Base-by-base conservation (phyloP, 2,329 filamentous ascomycete species). In the Triangularia setosa region DNA sequence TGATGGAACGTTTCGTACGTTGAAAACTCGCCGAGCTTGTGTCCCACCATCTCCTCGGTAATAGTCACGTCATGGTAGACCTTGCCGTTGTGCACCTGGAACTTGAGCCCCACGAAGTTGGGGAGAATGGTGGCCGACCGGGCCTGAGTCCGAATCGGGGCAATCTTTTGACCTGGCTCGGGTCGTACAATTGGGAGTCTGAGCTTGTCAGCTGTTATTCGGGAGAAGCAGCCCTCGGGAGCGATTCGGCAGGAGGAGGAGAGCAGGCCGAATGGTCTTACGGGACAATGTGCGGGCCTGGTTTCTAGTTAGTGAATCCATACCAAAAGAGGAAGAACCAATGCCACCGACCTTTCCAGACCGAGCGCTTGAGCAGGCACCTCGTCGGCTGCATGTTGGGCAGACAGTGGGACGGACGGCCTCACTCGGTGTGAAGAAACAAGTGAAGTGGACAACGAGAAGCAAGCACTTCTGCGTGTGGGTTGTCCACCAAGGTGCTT, bases 21-120 rank as follows among this genome's bases (percentile, higher is more conserved):
- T 67, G 92, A 88, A 76, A 97, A 97, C 79, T 97, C 93, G 72
- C 93, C 93, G 70, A 97, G 83, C 80, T 97, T 97, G 78, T 95
- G 90, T 61, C 93, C 93, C 58, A 97, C 93, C 93, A 97, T 97
- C 73, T 97, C 91, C 76, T 97, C 93, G 16, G 93, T 96, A 68
- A 97, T 90, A 69, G 83, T 84, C 62, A 97, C 84, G 70, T 95
- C 91, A 71, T 89, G 80, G 78, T 97, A 97, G 30, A 84, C 85
- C 81, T 95, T 96, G 73, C 93, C 93, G 76, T 97, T 96, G 80
- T 97, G 90, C 65, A 97, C 86, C 78, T 93, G 90, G 77, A 97
- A 97, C 75, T 87, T 89, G 72, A 96, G 81, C 14, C 93, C 93
- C 61, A 97, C 92, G 75, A 97, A 97, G 78, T 91, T 96, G 68